A percentile compares a stretch with the other conserved stretches of the same genome.
Conservation (phyloP, 805 yeast species). For the Henningerozyma blattae region DNA sequence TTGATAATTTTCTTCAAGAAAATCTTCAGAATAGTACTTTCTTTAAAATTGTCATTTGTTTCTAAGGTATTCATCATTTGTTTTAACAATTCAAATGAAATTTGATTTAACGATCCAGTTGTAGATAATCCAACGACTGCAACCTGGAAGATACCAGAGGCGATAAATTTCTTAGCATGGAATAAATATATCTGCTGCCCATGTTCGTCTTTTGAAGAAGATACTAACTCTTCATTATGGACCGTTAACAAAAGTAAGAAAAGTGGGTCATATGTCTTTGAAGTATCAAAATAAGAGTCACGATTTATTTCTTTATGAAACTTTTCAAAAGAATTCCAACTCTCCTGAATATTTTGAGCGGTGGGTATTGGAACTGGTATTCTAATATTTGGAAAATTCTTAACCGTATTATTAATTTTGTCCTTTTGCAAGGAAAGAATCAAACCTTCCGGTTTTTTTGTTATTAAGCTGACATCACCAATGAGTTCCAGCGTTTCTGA, state of each 20-base stretch:
- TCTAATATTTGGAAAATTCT: conserved; percentile 21
- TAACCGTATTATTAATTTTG: conserved; percentile 37
- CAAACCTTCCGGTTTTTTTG: conserved; percentile 35
- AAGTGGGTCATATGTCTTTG: conserved; percentile 50
- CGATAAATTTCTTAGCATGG: conserved; percentile 45
- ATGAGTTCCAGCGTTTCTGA: conserved; percentile 32
- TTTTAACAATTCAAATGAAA: conserved; percentile 33
- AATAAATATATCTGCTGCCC: conserved; percentile 23
- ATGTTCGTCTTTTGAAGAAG: conserved; percentile 21
- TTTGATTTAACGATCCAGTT: conserved; percentile 17
- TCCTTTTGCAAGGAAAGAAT: conserved; percentile 39
- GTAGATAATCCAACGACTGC: conserved; percentile 31
- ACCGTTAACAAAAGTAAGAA: conserved; percentile 50
- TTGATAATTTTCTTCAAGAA: conserved; percentile 33
- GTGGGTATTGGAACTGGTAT: conserved; percentile 19
- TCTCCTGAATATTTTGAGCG: conserved; percentile 2
- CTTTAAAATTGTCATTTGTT: conserved; percentile 37
- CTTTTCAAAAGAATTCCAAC: conserved; percentile 21
- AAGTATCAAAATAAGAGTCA: conserved; percentile 3
- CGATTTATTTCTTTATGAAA: conserved; percentile 18
- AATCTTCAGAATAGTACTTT: conserved; percentile 41
- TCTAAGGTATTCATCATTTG: conserved; percentile 34
- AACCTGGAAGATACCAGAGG: conserved; percentile 41
- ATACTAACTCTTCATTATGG: conserved; percentile 54
- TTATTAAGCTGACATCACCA: conserved; percentile 36